Conservation (phyloP, 352 stramenopile species). For the Globisporangium nunn region DNA sequence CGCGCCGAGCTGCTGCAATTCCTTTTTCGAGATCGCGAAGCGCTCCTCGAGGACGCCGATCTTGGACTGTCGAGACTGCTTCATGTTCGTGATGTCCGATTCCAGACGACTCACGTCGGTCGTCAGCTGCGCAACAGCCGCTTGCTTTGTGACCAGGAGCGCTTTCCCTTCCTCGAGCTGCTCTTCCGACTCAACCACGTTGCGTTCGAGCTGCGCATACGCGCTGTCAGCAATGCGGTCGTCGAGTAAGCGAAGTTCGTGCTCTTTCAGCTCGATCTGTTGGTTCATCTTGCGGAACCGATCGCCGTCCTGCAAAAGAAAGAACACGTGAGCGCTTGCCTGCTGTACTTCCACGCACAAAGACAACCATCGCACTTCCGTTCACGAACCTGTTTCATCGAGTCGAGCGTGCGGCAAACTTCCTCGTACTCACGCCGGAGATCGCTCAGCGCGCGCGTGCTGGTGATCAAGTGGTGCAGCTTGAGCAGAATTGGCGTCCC, state of each 20-base stretch:
- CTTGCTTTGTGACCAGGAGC: slow-evolving; percentile 49
- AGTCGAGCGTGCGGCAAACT: slow-evolving; percentile 39
- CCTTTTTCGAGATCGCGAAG: slow-evolving; percentile 70
- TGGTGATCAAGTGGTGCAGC: slow-evolving; percentile 72
- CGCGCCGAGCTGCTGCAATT: slow-evolving; percentile 50
- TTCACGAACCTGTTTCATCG: slow-evolving; percentile 55
- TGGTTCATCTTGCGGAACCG: slow-evolving; percentile 69
- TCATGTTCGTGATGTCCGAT: slow-evolving; percentile 75
- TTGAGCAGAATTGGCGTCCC: slow-evolving; percentile 73
- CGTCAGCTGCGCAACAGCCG: slow-evolving; percentile 69
- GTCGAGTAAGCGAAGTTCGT: slow-evolving; percentile 70
- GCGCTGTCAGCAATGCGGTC: slow-evolving; percentile 76
- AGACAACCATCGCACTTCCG: background rate
- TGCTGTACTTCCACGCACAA: background rate
- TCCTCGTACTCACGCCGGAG: slow-evolving; percentile 71
- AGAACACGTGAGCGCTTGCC: background rate
- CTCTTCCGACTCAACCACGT: slow-evolving; percentile 57
- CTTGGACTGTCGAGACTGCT: slow-evolving; percentile 72
- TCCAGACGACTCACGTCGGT: slow-evolving; percentile 68
- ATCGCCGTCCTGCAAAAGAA: slow-evolving; percentile 42
- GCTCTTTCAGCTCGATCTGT: slow-evolving; percentile 79
- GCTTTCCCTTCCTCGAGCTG: slow-evolving; percentile 68
- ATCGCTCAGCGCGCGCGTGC: slow-evolving; percentile 55
- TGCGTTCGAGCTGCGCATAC: slow-evolving; percentile 70
- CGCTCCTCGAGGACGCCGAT: slow-evolving; percentile 74